A percentile compares a stretch with the other conserved stretches of the same genome.
phyloP scores from a whole-genome alignment of 2,329 filamentous ascomycete genomes.

The Fusarium palustre region DNA sequence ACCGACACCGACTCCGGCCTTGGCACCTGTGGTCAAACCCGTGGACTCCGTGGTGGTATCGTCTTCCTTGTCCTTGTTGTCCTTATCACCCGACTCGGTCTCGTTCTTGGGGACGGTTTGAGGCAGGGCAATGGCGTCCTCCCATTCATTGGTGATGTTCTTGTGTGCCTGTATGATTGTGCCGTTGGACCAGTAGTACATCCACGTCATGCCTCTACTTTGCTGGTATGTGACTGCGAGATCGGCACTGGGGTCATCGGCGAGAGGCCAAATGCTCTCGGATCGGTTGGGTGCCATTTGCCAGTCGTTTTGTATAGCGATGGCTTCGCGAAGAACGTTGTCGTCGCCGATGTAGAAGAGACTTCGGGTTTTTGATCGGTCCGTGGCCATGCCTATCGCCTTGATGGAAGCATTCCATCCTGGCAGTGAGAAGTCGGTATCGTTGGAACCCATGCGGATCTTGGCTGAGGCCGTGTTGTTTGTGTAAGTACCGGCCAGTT shows the following conservation, averaged over 20 bases:
- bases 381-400: constrained; percentile 6
- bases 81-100: neutral
- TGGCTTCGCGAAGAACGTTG: neutral
- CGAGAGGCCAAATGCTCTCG: neutral
- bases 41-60: neutral
- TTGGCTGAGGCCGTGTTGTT: neutral
- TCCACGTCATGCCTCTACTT: neutral
- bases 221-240: neutral
- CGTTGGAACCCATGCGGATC: neutral
- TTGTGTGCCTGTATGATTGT: constrained; percentile 1
- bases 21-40: neutral
- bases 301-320: neutral
- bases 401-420: neutral
- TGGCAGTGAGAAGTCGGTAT: neutral
- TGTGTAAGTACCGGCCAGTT: neutral
- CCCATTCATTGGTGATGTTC: neutral
- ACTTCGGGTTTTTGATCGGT: neutral
- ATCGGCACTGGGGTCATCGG: neutral
- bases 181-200: constrained; percentile 3
- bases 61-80: neutral
- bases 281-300: constrained; percentile 2
- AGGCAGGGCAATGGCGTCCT: neutral
- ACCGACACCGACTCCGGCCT: neutral
- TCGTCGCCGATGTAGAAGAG: constrained; percentile 3
- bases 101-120: neutral